phyloP scores from a whole-genome alignment of 768 basidiomycete species.

The Mycena olivaceomarginata region DNA sequence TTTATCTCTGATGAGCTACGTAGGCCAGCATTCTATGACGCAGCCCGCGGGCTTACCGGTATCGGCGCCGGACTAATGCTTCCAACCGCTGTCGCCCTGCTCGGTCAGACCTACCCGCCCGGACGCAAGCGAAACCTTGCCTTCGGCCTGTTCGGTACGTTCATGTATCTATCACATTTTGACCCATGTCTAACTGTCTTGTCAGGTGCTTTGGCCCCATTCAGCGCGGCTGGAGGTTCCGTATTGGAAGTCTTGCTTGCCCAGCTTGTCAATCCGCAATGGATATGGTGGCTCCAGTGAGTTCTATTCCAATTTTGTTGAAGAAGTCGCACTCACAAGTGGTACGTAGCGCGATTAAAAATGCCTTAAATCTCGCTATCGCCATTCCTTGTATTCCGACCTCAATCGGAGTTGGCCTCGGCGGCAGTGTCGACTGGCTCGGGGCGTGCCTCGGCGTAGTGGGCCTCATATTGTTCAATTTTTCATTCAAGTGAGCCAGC shows the following conservation, averaged over 20 bases:
- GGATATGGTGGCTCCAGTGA: slow-evolving; percentile 10
- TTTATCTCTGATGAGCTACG: too few species aligned
- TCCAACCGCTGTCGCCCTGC: slow-evolving; percentile 13
- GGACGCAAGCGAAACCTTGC: too few species aligned
- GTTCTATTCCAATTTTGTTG: neutral
- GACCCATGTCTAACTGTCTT: too few species aligned
- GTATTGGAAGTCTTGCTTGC: slow-evolving; percentile 13
- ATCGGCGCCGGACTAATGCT: slow-evolving; percentile 27
- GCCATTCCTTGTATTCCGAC: slow-evolving; percentile 7
- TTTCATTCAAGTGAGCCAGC: neutral
- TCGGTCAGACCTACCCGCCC: too few species aligned
- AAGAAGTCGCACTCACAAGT: neutral
- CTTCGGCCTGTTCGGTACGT: slow-evolving; percentile 4
- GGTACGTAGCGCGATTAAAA: slow-evolving; percentile 20
- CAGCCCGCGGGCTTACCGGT: slow-evolving; percentile 20
- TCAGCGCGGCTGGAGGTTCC: slow-evolving; percentile 20
- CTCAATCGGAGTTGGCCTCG: neutral
- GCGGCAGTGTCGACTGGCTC: slow-evolving; percentile 26
- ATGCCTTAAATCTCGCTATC: slow-evolving; percentile 18
- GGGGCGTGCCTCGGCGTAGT: slow-evolving; percentile 24
- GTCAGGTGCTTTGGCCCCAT: slow-evolving; percentile 22
- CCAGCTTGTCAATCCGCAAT: too few species aligned
- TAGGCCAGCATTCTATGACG: slow-evolving; percentile 27
- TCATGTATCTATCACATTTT: neutral
- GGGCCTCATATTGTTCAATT: slow-evolving; percentile 26